Base-by-base conservation (phyloP, 2,329 filamentous ascomycete genomes). In the Lachnum nothofagi region DNA sequence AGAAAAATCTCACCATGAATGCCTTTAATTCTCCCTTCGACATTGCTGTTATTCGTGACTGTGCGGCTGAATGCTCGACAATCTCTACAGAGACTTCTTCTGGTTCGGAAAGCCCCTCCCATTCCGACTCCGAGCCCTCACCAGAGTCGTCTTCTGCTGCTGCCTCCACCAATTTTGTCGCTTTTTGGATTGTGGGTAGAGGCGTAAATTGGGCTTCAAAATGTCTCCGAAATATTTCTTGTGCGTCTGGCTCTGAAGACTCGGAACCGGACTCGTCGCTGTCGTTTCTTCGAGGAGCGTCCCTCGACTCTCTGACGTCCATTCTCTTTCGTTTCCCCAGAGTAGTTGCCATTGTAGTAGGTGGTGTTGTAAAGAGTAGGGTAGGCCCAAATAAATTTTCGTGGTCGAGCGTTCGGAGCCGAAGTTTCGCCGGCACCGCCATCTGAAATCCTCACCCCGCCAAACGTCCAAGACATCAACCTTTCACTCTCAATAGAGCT, bases 141-240 rank as follows among this genome's bases (percentile, higher is more conserved):
- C 67, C 63, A 9, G 63, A 62, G 34, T 67, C 61, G 16, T 64
- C 64, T 3, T 65, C 61, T 19, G 45, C 6, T 9, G 27, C 49
- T 34, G 52, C 45, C 25, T 55, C 52, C 9, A 51, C 45, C 5
- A 52, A 34, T 29, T 47, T 55, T 29, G 51, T 47, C 12, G 35
- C 10, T 24, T 55, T 60, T 27, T 48, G 40, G 4, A 55, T 62
- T 3, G 68, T 65, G 34, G 74, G 74, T 33, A 95, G 67, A 7
- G 91, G 89, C 64, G 82, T 80, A 71, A 96, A 97, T 64, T 86
- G 83, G 23, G 88, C 80, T 69, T 96, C 93, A 64, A 97, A 97
- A 65, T 91, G 86, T 59, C 80, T 81, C 49, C 83, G 82, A 62
- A 98, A 88, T 49, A 91, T 78, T 48, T 85, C 88, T 59, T 88